Conservation (phyloP, 2,329 filamentous ascomycete species). For the Cercospora janseana region DNA sequence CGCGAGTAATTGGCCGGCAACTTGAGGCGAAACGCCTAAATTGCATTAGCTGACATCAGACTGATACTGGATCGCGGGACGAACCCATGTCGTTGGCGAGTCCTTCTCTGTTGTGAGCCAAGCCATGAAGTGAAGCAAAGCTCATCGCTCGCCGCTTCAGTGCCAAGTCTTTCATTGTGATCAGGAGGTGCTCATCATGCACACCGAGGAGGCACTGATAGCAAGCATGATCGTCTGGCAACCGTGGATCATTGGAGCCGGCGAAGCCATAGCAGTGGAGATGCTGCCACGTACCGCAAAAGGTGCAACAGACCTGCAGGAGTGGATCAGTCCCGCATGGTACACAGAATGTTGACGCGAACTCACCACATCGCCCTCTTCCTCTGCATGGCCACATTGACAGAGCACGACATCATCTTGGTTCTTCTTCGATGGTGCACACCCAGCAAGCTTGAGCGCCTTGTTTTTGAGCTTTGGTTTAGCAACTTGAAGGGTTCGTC, state of each 20-base stretch:
- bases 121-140: conserved; percentile 24
- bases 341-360: neutral
- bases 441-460: conserved; percentile 22
- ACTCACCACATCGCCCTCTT: conserved; percentile 46
- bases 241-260: conserved; percentile 38
- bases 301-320: conserved; percentile 45
- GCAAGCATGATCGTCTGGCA: conserved; percentile 47
- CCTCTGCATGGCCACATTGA: conserved; percentile 43
- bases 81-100: conserved; percentile 27
- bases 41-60: conserved; percentile 11
- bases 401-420: conserved; percentile 37
- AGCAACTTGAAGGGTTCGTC: conserved; percentile 11
- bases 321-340: conserved; percentile 5
- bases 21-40: conserved; percentile 20
- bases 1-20: conserved; percentile 19
- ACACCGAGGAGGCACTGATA: conserved; percentile 45
- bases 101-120: conserved; percentile 21
- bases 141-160: conserved; percentile 30
- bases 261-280: conserved; percentile 48
- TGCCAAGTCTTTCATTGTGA: conserved; percentile 25
- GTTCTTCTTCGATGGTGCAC: conserved; percentile 9
- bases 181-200: conserved; percentile 18
- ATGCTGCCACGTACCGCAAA: conserved; percentile 49
- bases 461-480: conserved; percentile 19
- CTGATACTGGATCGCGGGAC: neutral